Base-by-base conservation (phyloP, 2,329 filamentous ascomycete genomes). In the Hymenotorrendiella dingleyae region DNA sequence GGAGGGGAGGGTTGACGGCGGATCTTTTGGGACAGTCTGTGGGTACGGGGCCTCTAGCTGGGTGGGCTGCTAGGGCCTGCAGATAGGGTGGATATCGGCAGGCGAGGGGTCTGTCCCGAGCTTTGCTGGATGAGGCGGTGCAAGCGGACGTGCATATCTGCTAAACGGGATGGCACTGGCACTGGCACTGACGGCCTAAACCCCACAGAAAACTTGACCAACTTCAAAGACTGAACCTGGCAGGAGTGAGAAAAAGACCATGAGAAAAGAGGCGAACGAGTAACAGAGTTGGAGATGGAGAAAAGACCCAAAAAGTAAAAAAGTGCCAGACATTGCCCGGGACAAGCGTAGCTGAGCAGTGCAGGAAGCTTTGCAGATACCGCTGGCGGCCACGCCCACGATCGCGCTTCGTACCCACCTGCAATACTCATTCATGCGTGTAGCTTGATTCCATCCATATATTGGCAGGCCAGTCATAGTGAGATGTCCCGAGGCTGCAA, bases 281-380 rank as follows among this genome's bases (percentile, higher is more conserved):
- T 27, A 29, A 22, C n/a, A n/a, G n/a, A n/a, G n/a, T n/a, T n/a
- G n/a, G n/a, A n/a, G n/a, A n/a, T n/a, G n/a, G n/a, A 23, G 22
- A 29, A 21, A 21, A 30, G 16, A 28, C 24, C 17, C 7, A 32
- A 34, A 16, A 27, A 29, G 26, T 16, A 21, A 19, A 17, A 38
- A 20, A 28, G 26, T 30, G n/a, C n/a, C n/a, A n/a, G n/a, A n/a
- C n/a, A 38, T 21, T 35, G 30, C 28, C 38, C 16, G 38, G 17
- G 23, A 16, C 44, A 36, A 12, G 40, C 14, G 35, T 23, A 46
- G 44, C 44, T 46, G 44, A 46, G 30, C 24, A 21, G 28, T 45
- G 38, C 39, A 46, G 36, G 14, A 34, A 29, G 21, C 17, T 24
- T 32, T 30, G 28, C 40, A 33, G 17, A 21, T 33, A 19, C 21